phyloP scores from a whole-genome alignment of 441 rosid genomes.

The Mallotus repandus region DNA sequence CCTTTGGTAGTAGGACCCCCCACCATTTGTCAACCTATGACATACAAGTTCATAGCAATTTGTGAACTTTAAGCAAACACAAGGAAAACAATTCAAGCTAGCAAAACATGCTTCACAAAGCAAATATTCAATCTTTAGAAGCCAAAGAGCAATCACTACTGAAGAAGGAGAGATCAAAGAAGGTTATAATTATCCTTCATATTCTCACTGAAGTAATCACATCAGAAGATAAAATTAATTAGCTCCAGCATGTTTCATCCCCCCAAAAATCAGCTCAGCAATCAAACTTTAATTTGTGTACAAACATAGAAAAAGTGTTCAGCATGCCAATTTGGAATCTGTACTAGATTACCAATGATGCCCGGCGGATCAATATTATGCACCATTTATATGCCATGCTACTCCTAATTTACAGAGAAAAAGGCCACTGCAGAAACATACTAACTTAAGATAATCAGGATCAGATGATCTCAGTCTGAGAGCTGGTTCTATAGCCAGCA shows the following conservation, averaged over 20 bases:
- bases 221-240: not conserved
- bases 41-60: not conserved
- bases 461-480: conserved; percentile 74
- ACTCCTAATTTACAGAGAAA: not conserved
- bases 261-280: not conserved
- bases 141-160: too few relatives aligned
- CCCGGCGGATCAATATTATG: not conserved
- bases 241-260: too few relatives aligned
- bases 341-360: not conserved
- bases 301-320: not conserved
- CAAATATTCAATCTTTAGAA: too few relatives aligned
- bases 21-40: conserved; percentile 90
- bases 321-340: not conserved
- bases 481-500: conserved; percentile 68
- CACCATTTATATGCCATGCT: not conserved
- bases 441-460: conserved; percentile 69
- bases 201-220: not conserved
- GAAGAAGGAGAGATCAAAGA: not conserved
- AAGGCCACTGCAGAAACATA: conserved; percentile 29
- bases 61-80: not conserved
- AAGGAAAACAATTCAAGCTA: not conserved
- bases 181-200: not conserved
- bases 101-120: too few relatives aligned
- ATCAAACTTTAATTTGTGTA: too few relatives aligned
- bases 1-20: conserved; percentile 68